Evolutionary conservation across 169 alveolate species (phyloP).

Genomic region (Eimeria maxima): DNA sequence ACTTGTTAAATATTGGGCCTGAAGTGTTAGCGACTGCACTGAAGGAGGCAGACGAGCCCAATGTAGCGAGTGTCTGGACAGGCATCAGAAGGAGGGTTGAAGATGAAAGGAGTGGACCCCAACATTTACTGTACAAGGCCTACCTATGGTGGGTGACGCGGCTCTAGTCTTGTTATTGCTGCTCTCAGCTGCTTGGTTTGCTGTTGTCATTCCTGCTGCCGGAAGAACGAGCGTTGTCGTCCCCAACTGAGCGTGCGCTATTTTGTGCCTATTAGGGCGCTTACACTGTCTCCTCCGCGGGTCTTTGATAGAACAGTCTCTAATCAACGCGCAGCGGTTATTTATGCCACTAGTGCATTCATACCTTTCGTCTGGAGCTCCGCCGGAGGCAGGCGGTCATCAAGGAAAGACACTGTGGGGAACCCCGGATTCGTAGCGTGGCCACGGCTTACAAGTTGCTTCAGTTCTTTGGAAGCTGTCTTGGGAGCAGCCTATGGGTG

Average conservation of each 20-base stretch:
- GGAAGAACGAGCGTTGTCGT: background rate
- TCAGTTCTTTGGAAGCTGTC: background rate
- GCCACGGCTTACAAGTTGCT: background rate
- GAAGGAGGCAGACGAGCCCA: background rate
- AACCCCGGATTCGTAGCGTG: background rate
- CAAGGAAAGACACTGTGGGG: slow-evolving; percentile 7
- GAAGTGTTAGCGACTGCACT: background rate
- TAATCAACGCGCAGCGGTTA: slow-evolving; percentile 61
- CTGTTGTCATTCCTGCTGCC: background rate
- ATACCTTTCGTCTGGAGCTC: slow-evolving; percentile 67
- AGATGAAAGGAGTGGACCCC: slow-evolving; percentile 75
- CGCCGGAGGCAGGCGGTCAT: slow-evolving; percentile 37
- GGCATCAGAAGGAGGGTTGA: slow-evolving; percentile 70
- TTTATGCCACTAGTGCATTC: slow-evolving; percentile 82
- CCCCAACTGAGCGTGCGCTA: background rate
- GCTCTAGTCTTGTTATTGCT: background rate
- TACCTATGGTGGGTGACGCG: slow-evolving; percentile 52
- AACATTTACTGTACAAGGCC: slow-evolving; percentile 79
- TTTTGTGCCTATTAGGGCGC: slow-evolving; percentile 72
- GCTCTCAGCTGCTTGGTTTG: background rate
- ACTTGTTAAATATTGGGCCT: background rate
- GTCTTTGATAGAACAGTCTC: slow-evolving; percentile 68
- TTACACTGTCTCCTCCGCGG: slow-evolving; percentile 84
- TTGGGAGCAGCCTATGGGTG: background rate
- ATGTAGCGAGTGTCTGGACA: background rate